Conservation (phyloP, 352 stramenopile genomes). For the Phytopythium oedochilum region DNA sequence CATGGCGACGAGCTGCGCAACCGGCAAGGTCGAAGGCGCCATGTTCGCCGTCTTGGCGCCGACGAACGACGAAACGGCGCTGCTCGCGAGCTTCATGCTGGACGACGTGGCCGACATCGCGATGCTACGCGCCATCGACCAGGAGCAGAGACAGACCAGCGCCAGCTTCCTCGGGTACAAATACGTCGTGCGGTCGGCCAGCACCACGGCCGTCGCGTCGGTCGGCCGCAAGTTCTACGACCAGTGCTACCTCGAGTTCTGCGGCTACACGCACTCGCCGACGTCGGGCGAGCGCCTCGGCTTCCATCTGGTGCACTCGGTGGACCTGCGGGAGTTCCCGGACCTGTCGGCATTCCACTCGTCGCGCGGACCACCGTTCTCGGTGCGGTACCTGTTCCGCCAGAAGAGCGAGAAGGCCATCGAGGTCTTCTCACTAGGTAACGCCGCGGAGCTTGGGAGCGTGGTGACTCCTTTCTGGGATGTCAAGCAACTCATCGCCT, state of each 20-base stretch:
- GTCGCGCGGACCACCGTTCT: slow-evolving; percentile 2
- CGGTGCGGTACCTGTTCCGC: slow-evolving; percentile 33
- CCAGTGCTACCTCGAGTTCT: slow-evolving; percentile 37
- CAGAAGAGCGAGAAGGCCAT: slow-evolving; percentile 27
- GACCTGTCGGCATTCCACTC: slow-evolving; percentile 19
- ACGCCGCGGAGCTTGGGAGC: slow-evolving; percentile 6
- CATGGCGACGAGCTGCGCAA: slow-evolving; percentile 25
- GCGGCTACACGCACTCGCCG: slow-evolving; percentile 23
- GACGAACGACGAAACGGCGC: slow-evolving; percentile 40
- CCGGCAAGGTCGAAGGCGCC: slow-evolving; percentile 32
- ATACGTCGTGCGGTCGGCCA: slow-evolving; percentile 28
- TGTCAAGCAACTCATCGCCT: slow-evolving; percentile 26
- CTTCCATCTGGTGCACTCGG: slow-evolving; percentile 33
- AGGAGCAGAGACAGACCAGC: slow-evolving; percentile 10
- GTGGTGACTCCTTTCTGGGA: slow-evolving; percentile 19
- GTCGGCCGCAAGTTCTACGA: slow-evolving; percentile 21
- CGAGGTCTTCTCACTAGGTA: slow-evolving; percentile 33
- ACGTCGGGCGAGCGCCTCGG: slow-evolving; percentile 23
- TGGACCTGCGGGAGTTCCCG: slow-evolving; percentile 25
- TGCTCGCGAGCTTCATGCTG: slow-evolving; percentile 38
- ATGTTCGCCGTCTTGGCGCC: slow-evolving; percentile 33
- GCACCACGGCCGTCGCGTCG: slow-evolving; percentile 4
- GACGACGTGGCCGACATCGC: slow-evolving; percentile 36
- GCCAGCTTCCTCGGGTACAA: slow-evolving; percentile 43
- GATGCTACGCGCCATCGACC: slow-evolving; percentile 15